Evolutionary conservation across 2,329 filamentous ascomycete species (phyloP), one percentile per base, ranked within the genome.

Genomic region (Nothomitra cinnamomea): DNA sequence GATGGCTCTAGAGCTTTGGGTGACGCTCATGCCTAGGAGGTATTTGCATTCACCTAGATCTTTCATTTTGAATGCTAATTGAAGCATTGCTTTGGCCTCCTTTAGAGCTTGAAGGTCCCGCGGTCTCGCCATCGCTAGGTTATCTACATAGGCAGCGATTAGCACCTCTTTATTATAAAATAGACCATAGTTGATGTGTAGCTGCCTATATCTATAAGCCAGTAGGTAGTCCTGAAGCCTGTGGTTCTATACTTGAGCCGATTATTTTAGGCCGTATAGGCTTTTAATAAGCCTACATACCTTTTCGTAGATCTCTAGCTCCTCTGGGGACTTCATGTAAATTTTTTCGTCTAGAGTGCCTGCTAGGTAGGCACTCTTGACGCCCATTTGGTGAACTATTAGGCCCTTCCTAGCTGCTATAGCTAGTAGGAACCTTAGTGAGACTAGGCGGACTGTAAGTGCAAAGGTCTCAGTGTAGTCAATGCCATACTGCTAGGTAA

Each of bases 371-470:
- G n/a, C n/a, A n/a, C n/a, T n/a, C n/a, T n/a, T n/a, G n/a, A n/a
- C n/a, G n/a, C n/a, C n/a, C n/a, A n/a, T n/a, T n/a, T n/a, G n/a
- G n/a, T 58, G 47, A 1, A 41, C 40, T 0, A 17, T 1, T 0
- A 65, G 56, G 41, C 55, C 59, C 8, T 21, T 47, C 8, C 53
- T 43, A 63, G 57, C 1, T 58, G 58, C 4, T 56, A 19, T 55
- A 60, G 61, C 64, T 55, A 66, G 5, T 58, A 54, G 1, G 58
- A 47, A 3, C 60, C 60, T 7, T 61, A 55, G 56, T 65, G 58
- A 50, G 65, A 65, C 1, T 65, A 57, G n/a, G n/a, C n/a, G n/a
- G n/a, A 13, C 62, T 57, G 54, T 66, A 67, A 12, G 66, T 57
- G 1, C n/a, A n/a, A n/a, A n/a, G n/a, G n/a, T n/a, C n/a, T n/a